Base-by-base conservation (phyloP, 2,329 filamentous ascomycete species). In the Cylindrodendrum hubeiense region DNA sequence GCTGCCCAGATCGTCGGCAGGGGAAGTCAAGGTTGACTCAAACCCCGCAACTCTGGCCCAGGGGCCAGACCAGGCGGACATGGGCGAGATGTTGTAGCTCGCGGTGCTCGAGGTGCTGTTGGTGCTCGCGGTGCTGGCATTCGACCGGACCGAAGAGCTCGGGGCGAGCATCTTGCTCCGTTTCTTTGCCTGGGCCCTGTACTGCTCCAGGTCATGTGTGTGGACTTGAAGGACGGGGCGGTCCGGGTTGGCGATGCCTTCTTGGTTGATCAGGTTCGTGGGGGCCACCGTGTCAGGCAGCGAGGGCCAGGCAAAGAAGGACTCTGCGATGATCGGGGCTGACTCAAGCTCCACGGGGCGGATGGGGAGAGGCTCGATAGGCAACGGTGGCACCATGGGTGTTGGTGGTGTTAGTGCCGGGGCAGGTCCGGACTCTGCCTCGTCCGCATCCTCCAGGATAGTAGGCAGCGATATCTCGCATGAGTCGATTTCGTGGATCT, bases 401-500 rank as follows among this genome's bases (percentile, higher is more conserved):
- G 39, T 54, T 26, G 33, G 59, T 46, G 58, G 58, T 22, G 50
- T 61, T 19, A 54, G 51, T 15, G 59, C 60, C 51, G 63, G 60
- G 61, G 63, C 61, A 39, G 66, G 57, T 54, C 60, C 66, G 12
- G 68, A 49, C 56, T 73, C 73, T 63, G 68, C 70, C 63, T 72
- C 68, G 33, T 66, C 67, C 37, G 66, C 57, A 49, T 69, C 63
- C 59, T 79, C 78, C 46, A 73, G 58, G 39, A 78, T 77, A 22
- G 72, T 69, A 39, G 74, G 66, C 24, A 77, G 68, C 63, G 78
- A 73, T 52, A 86, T 74, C 66, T 85, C 82, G 49, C 72, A 77
- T 5, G 85, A 86, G 72, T 86, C 85, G 64, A 87, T 82, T 69
- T 88, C 86, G 63, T 85, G 77, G 49, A 87, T 85, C 74, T 86